Percentiles rank a stretch among this genome's conserved stretches.
Conservation (phyloP, 495 filamentous ascomycete species). For the Penicillium alfredii region DNA sequence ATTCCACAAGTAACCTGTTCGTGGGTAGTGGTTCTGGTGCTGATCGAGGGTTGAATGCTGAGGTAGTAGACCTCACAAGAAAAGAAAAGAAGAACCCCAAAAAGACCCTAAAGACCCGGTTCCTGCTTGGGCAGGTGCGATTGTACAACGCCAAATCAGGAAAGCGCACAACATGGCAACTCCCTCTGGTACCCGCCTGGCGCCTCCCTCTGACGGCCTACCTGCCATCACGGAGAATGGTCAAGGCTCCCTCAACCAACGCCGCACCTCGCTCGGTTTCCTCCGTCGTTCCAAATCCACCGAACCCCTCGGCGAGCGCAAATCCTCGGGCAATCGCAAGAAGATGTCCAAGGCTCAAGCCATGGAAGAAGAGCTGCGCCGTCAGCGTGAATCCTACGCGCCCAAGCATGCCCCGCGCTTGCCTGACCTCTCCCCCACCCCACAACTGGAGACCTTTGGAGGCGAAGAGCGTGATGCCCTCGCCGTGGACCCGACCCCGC, state of each 20-base stretch:
- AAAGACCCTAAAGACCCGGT: too few species aligned
- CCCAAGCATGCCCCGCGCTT: conserved; percentile 71
- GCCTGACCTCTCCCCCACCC: conserved; percentile 63
- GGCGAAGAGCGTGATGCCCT: conserved; percentile 51
- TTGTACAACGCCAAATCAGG: too few species aligned
- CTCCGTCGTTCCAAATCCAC: conserved; percentile 78
- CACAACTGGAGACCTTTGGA: conserved; percentile 65
- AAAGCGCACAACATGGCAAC: conserved; percentile 18
- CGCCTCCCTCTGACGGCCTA: conserved; percentile 14
- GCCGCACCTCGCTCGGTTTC: conserved; percentile 51
- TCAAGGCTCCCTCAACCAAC: conserved; percentile 18
- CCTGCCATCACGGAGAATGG: conserved; percentile 25
- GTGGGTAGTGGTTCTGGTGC: too few species aligned
- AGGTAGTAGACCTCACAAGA: too few species aligned
- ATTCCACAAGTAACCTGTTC: too few species aligned
- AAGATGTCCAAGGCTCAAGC: conserved; percentile 52
- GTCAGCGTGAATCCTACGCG: conserved; percentile 60
- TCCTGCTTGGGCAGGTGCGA: too few species aligned
- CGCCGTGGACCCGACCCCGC: conserved; percentile 3
- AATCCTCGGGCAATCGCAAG: conserved; percentile 58
- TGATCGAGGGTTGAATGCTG: too few species aligned
- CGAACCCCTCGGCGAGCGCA: conserved; percentile 44
- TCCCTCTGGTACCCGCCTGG: conserved; percentile 19
- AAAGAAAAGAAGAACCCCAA: not conserved
- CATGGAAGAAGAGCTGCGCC: conserved; percentile 60